Percentiles rank a stretch among this genome's conserved stretches.
Evolutionary conservation across 495 filamentous ascomycete species (phyloP).

Genomic region (Aspergillus diversus): DNA sequence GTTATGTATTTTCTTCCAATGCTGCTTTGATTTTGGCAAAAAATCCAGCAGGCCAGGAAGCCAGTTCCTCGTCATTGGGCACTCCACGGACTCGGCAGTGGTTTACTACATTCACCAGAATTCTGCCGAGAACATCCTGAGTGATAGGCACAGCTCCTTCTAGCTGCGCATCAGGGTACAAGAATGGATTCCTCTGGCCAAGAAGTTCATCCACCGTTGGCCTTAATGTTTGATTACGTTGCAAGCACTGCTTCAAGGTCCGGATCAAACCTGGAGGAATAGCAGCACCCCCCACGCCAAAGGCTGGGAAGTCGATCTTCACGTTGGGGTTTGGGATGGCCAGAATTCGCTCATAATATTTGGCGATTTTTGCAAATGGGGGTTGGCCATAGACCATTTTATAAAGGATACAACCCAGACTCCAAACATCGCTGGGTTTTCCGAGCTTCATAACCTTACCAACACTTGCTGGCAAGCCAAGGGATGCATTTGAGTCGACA

Average conservation of each 20-base stretch:
- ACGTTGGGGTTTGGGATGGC: constrained; percentile 90
- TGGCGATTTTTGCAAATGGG: constrained; percentile 88
- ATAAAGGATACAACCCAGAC: constrained; percentile 92
- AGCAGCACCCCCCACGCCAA: constrained; percentile 70
- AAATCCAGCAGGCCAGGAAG: constrained; percentile 69
- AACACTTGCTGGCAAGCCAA: constrained; percentile 57
- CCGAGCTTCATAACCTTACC: constrained; percentile 92
- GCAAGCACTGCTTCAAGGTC: constrained; percentile 79
- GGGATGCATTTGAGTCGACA: constrained; percentile 78
- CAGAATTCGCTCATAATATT: constrained; percentile 72
- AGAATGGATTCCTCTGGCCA: constrained; percentile 70
- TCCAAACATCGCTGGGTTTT: constrained; percentile 95
- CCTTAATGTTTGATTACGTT: constrained; percentile 73
- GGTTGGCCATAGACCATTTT: constrained; percentile 95
- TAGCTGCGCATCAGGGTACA: constrained; percentile 71
- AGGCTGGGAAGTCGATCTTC: constrained; percentile 76
- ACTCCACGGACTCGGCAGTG: constrained; percentile 68
- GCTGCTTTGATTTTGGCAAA: constrained; percentile 65
- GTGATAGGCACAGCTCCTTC: constrained; percentile 72
- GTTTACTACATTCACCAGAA: constrained; percentile 76
- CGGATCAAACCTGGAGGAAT: constrained; percentile 72
- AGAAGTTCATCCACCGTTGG: constrained; percentile 81
- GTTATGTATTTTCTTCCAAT: constrained; percentile 56
- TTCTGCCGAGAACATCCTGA: constrained; percentile 73
- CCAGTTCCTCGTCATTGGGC: constrained; percentile 72